phyloP scores from a whole-genome alignment of 768 basidiomycete species.

The Hemileccinum rubropunctum region DNA sequence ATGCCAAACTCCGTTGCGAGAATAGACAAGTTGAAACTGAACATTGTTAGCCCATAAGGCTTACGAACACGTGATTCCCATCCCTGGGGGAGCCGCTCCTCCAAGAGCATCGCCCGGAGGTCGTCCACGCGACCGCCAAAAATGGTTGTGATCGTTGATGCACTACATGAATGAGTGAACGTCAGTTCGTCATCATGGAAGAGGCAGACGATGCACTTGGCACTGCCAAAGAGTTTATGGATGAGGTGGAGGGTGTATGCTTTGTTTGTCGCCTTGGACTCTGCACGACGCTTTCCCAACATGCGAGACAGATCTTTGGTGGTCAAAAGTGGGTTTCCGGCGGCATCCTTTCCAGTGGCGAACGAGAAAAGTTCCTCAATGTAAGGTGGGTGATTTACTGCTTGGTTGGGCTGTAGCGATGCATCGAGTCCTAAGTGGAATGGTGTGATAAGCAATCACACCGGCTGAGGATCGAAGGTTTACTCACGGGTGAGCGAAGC shows the following conservation, averaged over 20 bases:
- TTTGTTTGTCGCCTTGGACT: constrained; percentile 51
- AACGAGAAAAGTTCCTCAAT: constrained; percentile 55
- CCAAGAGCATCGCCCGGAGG: constrained; percentile 51
- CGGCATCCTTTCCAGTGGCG: constrained; percentile 55
- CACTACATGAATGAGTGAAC: constrained; percentile 34
- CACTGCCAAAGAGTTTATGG: constrained; percentile 64
- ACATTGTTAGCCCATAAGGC: constrained; percentile 58
- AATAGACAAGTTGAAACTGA: constrained; percentile 44
- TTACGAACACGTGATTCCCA: constrained; percentile 65
- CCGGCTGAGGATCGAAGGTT: background rate
- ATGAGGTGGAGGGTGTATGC: constrained; percentile 47
- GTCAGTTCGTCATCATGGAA: background rate
- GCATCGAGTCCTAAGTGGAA: constrained; percentile 51
- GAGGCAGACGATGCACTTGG: constrained; percentile 49
- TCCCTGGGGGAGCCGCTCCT: constrained; percentile 68
- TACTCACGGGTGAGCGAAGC: constrained; percentile 30
- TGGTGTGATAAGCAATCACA: background rate
- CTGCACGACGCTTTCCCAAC: constrained; percentile 58
- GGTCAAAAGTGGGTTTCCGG: constrained; percentile 50
- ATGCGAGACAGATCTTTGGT: constrained; percentile 55
- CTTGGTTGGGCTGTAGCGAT: constrained; percentile 49
- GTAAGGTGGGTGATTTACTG: constrained; percentile 44
- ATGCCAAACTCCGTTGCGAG: constrained; percentile 14
- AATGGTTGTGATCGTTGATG: constrained; percentile 58
- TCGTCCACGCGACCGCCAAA: constrained; percentile 63